Conservation (phyloP, 805 yeast species). For the Hanseniaspora vineae region DNA sequence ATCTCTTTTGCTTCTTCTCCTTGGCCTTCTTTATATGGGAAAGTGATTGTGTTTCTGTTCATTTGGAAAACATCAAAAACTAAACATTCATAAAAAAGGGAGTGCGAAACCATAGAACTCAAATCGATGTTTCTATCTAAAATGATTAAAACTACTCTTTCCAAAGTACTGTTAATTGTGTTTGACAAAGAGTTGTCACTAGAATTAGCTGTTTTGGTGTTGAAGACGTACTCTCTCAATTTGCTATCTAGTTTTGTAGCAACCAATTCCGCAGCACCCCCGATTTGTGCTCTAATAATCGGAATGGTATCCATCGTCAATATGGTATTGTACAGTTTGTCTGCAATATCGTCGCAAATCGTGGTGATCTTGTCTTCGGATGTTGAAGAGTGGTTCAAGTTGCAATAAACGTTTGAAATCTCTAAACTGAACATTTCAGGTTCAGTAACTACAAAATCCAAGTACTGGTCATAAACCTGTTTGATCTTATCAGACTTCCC, state of each 20-base stretch:
- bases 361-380: slow-evolving; percentile 61
- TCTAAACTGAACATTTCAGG: slow-evolving; percentile 81
- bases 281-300: slow-evolving; percentile 77
- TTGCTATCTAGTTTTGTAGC: slow-evolving; percentile 77
- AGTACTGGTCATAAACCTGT: slow-evolving; percentile 89
- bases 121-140: slow-evolving; percentile 84
- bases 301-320: slow-evolving; percentile 70
- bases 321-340: slow-evolving; percentile 68
- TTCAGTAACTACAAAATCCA: slow-evolving; percentile 86
- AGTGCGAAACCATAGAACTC: slow-evolving; percentile 88
- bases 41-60: slow-evolving; percentile 67
- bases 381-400: slow-evolving; percentile 57
- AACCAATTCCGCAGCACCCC: slow-evolving; percentile 92
- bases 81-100: slow-evolving; percentile 96
- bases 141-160: slow-evolving; percentile 65
- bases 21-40: slow-evolving; percentile 30
- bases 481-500: slow-evolving; percentile 62
- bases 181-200: background rate
- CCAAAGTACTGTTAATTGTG: slow-evolving; percentile 23
- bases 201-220: slow-evolving; percentile 28
- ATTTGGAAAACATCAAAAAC: slow-evolving; percentile 83
- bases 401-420: slow-evolving; percentile 47
- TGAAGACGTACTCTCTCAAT: slow-evolving; percentile 74
- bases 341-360: slow-evolving; percentile 58
- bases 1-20: slow-evolving; percentile 22